These are phyloP conservation scores for Kingdonia uniflora DNA, from an alignment of 164 flowering plant genomes.

Conservation along the genomic window DNA sequence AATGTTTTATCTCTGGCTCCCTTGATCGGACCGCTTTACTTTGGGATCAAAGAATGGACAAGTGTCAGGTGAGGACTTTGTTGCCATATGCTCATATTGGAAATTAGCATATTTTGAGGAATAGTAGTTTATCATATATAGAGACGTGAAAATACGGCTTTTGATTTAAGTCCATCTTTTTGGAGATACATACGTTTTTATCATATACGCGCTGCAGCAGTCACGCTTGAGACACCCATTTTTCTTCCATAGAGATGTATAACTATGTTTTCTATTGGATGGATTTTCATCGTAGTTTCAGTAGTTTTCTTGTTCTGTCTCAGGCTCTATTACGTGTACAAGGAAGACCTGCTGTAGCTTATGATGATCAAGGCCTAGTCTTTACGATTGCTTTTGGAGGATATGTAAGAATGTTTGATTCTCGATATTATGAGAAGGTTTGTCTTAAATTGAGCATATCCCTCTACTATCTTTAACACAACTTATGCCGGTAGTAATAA, in stretches of 20 bases:
- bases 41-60: constrained; percentile 97
- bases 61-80: constrained; percentile 63
- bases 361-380: constrained; percentile 93
- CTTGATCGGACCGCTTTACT: constrained; percentile 93
- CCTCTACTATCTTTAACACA: constrained; percentile 1
- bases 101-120: too few relatives aligned
- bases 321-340: constrained; percentile 93
- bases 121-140: too few relatives aligned
- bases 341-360: constrained; percentile 95
- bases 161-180: too few relatives aligned
- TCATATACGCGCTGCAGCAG: too few relatives aligned
- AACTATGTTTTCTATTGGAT: too few relatives aligned
- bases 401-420: constrained; percentile 89
- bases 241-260: too few relatives aligned
- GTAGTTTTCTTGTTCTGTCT: neutral
- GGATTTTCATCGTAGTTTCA: too few relatives aligned
- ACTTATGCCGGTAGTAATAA: constrained; percentile 1
- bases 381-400: constrained; percentile 97
- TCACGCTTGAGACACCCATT: too few relatives aligned
- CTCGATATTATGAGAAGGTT: constrained; percentile 88
- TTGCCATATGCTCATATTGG: neutral
- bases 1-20: constrained; percentile 90
- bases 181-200: too few relatives aligned
- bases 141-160: too few relatives aligned
- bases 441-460: constrained; percentile 3